phyloP scores from a whole-genome alignment of 2,329 filamentous ascomycete genomes.

The Blastomyces percursus region DNA sequence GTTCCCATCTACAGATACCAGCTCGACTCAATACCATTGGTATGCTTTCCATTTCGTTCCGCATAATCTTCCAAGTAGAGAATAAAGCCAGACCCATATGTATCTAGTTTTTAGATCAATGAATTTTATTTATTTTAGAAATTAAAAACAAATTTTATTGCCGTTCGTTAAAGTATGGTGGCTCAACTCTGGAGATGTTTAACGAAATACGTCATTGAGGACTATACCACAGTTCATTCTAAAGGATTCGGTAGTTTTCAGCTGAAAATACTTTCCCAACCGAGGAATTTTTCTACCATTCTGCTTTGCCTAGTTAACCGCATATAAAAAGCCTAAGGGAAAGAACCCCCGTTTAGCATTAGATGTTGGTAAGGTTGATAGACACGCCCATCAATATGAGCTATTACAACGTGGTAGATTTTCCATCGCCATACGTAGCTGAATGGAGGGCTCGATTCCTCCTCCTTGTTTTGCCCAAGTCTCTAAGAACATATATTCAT shows the following conservation, averaged over 20 bases:
- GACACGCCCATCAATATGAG: too few relatives aligned
- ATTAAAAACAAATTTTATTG: neutral
- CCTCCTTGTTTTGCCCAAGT: neutral
- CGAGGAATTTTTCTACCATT: neutral
- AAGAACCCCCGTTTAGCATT: too few relatives aligned
- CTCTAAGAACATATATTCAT: neutral
- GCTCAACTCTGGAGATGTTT: neutral
- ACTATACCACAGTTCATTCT: neutral
- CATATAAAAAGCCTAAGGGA: neutral
- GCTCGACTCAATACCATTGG: too few relatives aligned
- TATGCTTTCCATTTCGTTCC: too few relatives aligned
- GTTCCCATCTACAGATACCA: too few relatives aligned
- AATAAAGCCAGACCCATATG: too few relatives aligned
- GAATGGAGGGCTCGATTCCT: neutral
- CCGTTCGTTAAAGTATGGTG: neutral
- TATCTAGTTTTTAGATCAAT: neutral
- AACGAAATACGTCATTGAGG: neutral
- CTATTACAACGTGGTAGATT: too few relatives aligned
- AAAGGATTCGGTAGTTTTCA: neutral
- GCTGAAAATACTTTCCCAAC: neutral
- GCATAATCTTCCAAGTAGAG: too few relatives aligned
- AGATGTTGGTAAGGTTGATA: too few relatives aligned
- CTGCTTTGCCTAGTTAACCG: neutral
- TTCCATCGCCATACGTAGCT: neutral
- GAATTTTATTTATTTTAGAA: neutral